Percentiles rank a stretch among this genome's conserved stretches.
These are phyloP conservation scores for Tilletia walkeri DNA, from an alignment of 1,284 basidiomycete species.

Conservation along the genomic window DNA sequence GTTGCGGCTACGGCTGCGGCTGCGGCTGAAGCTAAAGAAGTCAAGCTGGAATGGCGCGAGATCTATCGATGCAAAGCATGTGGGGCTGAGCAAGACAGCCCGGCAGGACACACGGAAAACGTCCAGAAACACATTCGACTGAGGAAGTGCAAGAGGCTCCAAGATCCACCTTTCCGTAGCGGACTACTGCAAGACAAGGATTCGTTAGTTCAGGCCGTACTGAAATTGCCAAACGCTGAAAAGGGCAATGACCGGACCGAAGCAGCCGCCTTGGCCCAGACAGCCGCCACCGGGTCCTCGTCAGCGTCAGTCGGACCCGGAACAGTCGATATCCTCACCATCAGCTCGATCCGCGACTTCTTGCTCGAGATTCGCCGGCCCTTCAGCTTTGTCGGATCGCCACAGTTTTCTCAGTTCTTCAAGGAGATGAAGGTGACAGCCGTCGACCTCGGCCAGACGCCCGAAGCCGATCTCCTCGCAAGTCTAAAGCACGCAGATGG, in stretches of 20 bases:
- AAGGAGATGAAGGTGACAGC: not conserved
- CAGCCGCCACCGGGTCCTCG: not conserved
- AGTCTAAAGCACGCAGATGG: not conserved
- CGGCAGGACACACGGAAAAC: constrained; percentile 13
- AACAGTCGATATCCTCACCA: not conserved
- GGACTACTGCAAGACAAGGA: constrained; percentile 4
- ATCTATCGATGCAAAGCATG: constrained; percentile 15
- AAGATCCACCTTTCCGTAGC: not conserved
- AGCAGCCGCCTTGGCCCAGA: not conserved
- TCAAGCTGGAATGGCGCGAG: constrained; percentile 10
- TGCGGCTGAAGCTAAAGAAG: not conserved
- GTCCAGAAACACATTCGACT: constrained; percentile 13
- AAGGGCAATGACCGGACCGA: not conserved
- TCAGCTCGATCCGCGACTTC: constrained; percentile 11
- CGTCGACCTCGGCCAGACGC: not conserved
- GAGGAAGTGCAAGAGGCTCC: constrained; percentile 11
- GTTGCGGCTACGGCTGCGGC: not conserved
- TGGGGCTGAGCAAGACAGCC: constrained; percentile 5
- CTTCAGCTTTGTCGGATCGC: not conserved
- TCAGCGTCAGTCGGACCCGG: not conserved
- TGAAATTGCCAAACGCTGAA: not conserved
- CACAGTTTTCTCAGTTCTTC: not conserved
- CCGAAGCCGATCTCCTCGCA: not conserved
- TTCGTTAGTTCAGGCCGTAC: not conserved
- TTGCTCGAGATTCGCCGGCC: not conserved